Conservation (phyloP, 768 basidiomycete genomes). For the Heimioporus sp. region DNA sequence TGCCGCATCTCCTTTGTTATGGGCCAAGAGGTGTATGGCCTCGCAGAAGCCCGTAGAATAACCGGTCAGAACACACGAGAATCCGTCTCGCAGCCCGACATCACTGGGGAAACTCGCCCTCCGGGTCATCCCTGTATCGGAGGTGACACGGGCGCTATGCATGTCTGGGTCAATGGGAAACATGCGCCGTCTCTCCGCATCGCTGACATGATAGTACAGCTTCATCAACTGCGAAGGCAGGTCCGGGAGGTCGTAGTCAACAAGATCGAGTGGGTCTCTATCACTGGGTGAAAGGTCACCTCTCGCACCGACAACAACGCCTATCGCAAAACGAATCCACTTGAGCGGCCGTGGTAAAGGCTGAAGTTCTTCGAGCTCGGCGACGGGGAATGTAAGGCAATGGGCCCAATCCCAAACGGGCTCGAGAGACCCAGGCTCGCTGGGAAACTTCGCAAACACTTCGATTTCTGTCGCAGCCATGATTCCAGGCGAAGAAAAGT, state of each 20-base stretch:
- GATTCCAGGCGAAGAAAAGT: no score
- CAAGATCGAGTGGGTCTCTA: background rate
- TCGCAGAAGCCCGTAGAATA: background rate
- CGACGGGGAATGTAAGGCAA: slow-evolving; percentile 1
- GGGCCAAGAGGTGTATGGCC: slow-evolving; percentile 4
- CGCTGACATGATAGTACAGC: slow-evolving; percentile 5
- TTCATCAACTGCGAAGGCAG: background rate
- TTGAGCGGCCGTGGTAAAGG: background rate
- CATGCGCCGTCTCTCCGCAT: background rate
- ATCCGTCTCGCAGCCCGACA: no score
- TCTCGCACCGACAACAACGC: slow-evolving; percentile 1
- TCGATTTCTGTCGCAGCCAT: no score
- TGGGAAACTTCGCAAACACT: background rate
- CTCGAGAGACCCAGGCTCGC: background rate
- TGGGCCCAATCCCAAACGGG: background rate
- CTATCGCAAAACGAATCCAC: slow-evolving; percentile 8
- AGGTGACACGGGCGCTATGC: no score
- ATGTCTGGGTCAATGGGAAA: slow-evolving; percentile 1
- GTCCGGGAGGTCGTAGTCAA: background rate
- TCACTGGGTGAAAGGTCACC: background rate
- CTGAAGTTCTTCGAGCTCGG: background rate
- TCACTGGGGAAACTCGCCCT: no score
- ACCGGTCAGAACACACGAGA: slow-evolving; percentile 5
- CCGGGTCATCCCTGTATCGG: no score
- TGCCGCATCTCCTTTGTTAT: slow-evolving; percentile 4